Evolutionary conservation across 2,329 filamentous ascomycete species (phyloP), one percentile per base, ranked within the genome.

Genomic region (Pseudocercospora eumusae): DNA sequence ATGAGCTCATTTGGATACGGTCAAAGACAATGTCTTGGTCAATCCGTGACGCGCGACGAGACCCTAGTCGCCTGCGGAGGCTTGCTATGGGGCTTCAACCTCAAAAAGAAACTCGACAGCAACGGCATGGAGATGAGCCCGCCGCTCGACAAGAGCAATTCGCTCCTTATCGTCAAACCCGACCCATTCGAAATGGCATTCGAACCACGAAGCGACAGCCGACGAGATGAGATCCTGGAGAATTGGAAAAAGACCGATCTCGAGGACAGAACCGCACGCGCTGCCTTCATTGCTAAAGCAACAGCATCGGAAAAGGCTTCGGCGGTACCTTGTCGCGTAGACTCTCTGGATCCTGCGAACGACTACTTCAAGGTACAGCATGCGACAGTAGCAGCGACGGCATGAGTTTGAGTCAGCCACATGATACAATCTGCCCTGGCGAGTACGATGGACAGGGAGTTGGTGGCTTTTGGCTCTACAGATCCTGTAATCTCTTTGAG

Each of bases 1-100:
- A 85, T 88, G 82, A 83, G 86, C 65, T 86, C 83, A 0, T 88
- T 88, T 69, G 86, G 86, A 27, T 88, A 82, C 79, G 86, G 86
- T 33, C 84, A 86, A 47, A 81, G 86, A 64, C 82, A 82, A 13
- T 89, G 86, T 68, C 80, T 87, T 4, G 86, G 86, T 4, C 83
- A 86, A 75, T 82, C 83, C 59, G 81, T 88, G 50, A 86, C 84
- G 25, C 84, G 87, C 68, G 83, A 85, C 69, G 83, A 86, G 74
- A 79, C 83, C 68, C 81, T 84, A 6, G 77, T 83, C 6, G 80
- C 80, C 0, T 83, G 81, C 61, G 81, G 81, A 20, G 79, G 79
- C 13, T 70, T 84, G n/a, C 74, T 77, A 62, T 80, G 78, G 77
- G 75, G 73, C 3, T 81, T 78, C 73, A 78, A 79, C 69, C 61